Conservation (phyloP, 2,329 filamentous ascomycete species). For the Hypoxylon sp. region DNA sequence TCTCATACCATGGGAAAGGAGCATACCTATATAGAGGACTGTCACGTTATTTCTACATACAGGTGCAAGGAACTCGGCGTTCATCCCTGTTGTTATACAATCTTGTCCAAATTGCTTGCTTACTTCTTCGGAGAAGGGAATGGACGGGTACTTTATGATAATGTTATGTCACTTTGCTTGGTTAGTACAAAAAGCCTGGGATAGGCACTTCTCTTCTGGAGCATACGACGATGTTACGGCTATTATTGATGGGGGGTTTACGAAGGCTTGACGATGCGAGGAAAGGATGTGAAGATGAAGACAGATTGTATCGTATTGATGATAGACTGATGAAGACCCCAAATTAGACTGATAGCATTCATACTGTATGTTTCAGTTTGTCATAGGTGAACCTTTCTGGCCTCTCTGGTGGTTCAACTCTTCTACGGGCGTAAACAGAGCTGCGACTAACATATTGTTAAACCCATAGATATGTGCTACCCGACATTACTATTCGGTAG, state of each 20-base stretch:
- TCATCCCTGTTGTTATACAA: slow-evolving; percentile 3
- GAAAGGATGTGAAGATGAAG: slow-evolving; percentile 9
- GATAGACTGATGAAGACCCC: slow-evolving; percentile 25
- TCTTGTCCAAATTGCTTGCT: slow-evolving; percentile 10
- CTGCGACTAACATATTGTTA: too few relatives aligned
- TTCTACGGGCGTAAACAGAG: too few relatives aligned
- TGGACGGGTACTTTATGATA: slow-evolving; percentile 14
- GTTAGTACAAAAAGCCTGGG: not conserved
- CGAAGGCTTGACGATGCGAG: not conserved
- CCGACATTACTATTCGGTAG: too few relatives aligned
- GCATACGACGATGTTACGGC: slow-evolving; percentile 5
- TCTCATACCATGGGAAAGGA: slow-evolving; percentile 20
- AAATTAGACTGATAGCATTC: slow-evolving; percentile 20
- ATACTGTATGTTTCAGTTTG: slow-evolving; percentile 2
- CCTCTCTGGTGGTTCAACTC: too few relatives aligned
- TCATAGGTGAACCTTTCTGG: too few relatives aligned
- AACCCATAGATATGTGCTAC: too few relatives aligned
- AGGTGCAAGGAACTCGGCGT: slow-evolving; percentile 29
- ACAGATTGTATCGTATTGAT: slow-evolving; percentile 30
- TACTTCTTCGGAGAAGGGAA: slow-evolving; percentile 10
- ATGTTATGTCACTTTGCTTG: slow-evolving; percentile 4
- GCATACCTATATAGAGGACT: slow-evolving; percentile 22
- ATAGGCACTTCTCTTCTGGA: slow-evolving; percentile 3
- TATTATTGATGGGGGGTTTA: not conserved
- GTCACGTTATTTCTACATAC: slow-evolving; percentile 12